Evolutionary conservation across 2,329 filamentous ascomycete genomes (phyloP).

Genomic region (Proliferodiscus dingleyae): DNA sequence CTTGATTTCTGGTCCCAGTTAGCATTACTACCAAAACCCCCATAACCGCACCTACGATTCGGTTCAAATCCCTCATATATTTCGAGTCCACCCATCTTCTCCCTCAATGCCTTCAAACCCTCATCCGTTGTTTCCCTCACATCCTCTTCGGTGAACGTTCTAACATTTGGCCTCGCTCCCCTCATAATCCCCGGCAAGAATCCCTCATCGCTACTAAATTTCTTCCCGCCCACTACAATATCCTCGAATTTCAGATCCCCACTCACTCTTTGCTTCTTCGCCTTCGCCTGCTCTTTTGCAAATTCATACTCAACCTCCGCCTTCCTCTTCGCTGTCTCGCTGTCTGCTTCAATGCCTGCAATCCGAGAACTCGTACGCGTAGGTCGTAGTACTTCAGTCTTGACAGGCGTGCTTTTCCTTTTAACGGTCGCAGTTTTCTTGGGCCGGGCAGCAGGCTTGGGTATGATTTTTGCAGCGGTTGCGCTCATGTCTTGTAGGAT

Average conservation of each 20-base stretch:
- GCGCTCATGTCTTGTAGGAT: slow-evolving; percentile 73
- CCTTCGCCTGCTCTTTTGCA: slow-evolving; percentile 50
- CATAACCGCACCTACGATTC: slow-evolving; percentile 51
- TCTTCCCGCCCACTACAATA: slow-evolving; percentile 74
- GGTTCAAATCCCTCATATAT: slow-evolving; percentile 83
- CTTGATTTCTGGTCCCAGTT: slow-evolving; percentile 64
- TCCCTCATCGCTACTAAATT: slow-evolving; percentile 63
- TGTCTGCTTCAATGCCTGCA: slow-evolving; percentile 49
- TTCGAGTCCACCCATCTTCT: slow-evolving; percentile 71
- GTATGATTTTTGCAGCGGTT: slow-evolving; percentile 64
- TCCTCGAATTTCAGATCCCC: slow-evolving; percentile 69
- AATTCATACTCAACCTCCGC: slow-evolving; percentile 59
- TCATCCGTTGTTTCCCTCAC: slow-evolving; percentile 74
- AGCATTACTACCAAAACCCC: background rate
- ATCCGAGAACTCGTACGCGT: slow-evolving; percentile 56
- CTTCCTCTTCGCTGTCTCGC: slow-evolving; percentile 62
- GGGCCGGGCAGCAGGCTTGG: slow-evolving; percentile 48
- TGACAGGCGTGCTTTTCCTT: slow-evolving; percentile 40
- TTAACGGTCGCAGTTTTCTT: slow-evolving; percentile 39
- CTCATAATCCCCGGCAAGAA: slow-evolving; percentile 60
- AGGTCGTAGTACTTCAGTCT: slow-evolving; percentile 43
- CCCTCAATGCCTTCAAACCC: slow-evolving; percentile 65
- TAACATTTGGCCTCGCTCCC: slow-evolving; percentile 72
- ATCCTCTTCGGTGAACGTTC: slow-evolving; percentile 84
- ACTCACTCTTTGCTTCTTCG: slow-evolving; percentile 60